These are phyloP conservation scores for Kuraishia borneana DNA, from an alignment of 805 yeast genomes.

Conservation along the genomic window DNA sequence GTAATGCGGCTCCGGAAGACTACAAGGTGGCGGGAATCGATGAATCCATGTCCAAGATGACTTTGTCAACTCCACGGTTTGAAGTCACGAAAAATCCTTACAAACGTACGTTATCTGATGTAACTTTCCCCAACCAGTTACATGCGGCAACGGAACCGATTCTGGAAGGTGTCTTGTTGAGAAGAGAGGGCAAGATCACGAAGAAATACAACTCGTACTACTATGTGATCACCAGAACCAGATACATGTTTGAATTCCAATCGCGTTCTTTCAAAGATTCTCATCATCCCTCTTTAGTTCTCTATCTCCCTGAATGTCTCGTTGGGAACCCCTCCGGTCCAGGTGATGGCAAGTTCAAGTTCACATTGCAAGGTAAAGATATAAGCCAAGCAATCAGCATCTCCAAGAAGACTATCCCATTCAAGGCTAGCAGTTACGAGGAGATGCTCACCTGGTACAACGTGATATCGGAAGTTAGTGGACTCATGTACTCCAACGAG, in stretches of 20 bases:
- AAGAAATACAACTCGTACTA: constrained; percentile 31
- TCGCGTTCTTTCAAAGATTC: constrained; percentile 30
- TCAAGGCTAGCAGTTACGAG: constrained; percentile 30
- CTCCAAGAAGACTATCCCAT: constrained; percentile 19
- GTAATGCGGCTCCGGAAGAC: neutral
- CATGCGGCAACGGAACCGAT: constrained; percentile 31
- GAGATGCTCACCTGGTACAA: constrained; percentile 37
- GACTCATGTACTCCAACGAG: constrained; percentile 10
- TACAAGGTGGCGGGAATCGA: neutral
- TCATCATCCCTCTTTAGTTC: constrained; percentile 28
- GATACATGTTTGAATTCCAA: constrained; percentile 33
- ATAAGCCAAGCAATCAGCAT: constrained; percentile 14
- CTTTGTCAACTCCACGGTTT: neutral
- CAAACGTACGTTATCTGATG: constrained; percentile 23
- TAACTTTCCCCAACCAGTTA: constrained; percentile 26
- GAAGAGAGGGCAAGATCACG: constrained; percentile 30
- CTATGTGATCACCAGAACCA: constrained; percentile 34
- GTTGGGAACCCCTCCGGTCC: constrained; percentile 21
- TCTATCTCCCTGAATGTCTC: constrained; percentile 35
- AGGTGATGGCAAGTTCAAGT: constrained; percentile 24
- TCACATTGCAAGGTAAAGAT: constrained; percentile 33
- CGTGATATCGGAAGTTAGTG: constrained; percentile 20
- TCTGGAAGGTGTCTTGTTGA: constrained; percentile 33
- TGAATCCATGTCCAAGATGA: neutral
- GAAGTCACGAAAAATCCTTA: constrained; percentile 5